phyloP scores from a whole-genome alignment of 768 basidiomycete genomes.

The Pleurotus djamor region DNA sequence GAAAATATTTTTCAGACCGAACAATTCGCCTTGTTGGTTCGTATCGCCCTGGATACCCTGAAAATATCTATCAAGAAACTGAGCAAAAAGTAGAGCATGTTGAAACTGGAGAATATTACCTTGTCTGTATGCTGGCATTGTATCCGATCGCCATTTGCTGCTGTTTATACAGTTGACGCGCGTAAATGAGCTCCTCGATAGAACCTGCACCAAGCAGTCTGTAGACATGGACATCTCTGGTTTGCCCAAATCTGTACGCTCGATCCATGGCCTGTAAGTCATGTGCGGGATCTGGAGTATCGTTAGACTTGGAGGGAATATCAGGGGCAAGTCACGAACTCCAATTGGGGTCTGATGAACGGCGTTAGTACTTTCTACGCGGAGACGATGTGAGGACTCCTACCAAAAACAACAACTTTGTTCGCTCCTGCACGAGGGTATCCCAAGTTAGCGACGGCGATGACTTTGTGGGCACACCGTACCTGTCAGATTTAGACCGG shows the following conservation, averaged over 20 bases:
- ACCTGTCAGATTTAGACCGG: slow-evolving; percentile 82
- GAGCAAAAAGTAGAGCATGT: too few species aligned
- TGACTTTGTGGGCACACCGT: background rate
- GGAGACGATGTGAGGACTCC: slow-evolving; percentile 15
- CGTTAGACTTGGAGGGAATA: too few species aligned
- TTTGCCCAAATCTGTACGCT: slow-evolving; percentile 86
- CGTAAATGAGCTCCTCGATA: slow-evolving; percentile 85
- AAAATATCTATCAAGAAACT: slow-evolving; percentile 54
- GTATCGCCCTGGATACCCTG: slow-evolving; percentile 81
- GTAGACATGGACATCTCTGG: slow-evolving; percentile 80
- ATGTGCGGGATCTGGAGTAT: slow-evolving; percentile 78
- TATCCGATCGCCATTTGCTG: slow-evolving; percentile 94
- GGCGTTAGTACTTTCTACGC: slow-evolving; percentile 3
- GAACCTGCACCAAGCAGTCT: slow-evolving; percentile 85
- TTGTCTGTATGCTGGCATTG: slow-evolving; percentile 78
- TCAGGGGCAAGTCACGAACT: slow-evolving; percentile 48
- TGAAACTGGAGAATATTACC: slow-evolving; percentile 32
- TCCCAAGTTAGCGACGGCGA: background rate
- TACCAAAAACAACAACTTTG: slow-evolving; percentile 90
- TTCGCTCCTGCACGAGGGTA: slow-evolving; percentile 60
- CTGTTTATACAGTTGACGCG: slow-evolving; percentile 89
- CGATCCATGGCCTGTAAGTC: slow-evolving; percentile 92
- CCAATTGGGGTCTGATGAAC: slow-evolving; percentile 82
- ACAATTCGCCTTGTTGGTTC: slow-evolving; percentile 75
- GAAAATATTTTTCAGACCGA: slow-evolving; percentile 86